Conservation (phyloP, 495 filamentous ascomycete species). For the Parachaetomium inaequale region DNA sequence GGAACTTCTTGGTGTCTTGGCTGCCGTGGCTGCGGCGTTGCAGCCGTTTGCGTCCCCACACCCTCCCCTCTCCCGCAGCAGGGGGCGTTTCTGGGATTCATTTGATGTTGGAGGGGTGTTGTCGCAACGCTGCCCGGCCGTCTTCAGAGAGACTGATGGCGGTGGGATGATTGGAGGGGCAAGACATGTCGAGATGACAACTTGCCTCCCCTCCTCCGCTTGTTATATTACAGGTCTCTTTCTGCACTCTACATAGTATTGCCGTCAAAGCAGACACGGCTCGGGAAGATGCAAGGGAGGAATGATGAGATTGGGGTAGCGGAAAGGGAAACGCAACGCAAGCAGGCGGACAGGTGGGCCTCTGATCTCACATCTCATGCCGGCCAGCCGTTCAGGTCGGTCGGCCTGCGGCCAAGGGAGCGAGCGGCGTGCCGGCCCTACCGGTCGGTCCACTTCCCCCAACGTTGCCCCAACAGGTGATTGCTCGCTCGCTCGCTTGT, state of each 20-base stretch:
- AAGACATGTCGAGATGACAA: neutral
- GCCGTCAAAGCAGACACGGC: neutral
- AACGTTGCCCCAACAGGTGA: neutral
- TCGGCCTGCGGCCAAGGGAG: conserved; percentile 5
- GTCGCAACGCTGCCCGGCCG: neutral
- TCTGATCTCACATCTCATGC: conserved; percentile 7
- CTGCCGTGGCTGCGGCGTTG: conserved; percentile 9
- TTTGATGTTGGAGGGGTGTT: neutral
- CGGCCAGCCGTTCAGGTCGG: conserved; percentile 14
- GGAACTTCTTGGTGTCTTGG: conserved; percentile 3
- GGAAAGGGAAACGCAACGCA: neutral
- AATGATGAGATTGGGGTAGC: neutral
- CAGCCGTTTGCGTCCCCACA: conserved; percentile 10
- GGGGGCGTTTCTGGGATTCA: conserved; percentile 5
- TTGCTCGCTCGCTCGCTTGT: neutral
- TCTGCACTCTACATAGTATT: neutral
- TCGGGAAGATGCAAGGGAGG: conserved; percentile 9
- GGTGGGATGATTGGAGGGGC: neutral
- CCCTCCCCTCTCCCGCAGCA: conserved; percentile 9
- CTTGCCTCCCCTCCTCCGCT: neutral
- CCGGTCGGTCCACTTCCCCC: neutral
- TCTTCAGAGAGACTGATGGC: neutral
- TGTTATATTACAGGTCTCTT: neutral
- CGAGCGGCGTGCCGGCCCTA: conserved; percentile 2
- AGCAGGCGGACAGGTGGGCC: neutral